Base-by-base conservation (phyloP, 2,329 filamentous ascomycete genomes). In the Cladosporium halotolerans region DNA sequence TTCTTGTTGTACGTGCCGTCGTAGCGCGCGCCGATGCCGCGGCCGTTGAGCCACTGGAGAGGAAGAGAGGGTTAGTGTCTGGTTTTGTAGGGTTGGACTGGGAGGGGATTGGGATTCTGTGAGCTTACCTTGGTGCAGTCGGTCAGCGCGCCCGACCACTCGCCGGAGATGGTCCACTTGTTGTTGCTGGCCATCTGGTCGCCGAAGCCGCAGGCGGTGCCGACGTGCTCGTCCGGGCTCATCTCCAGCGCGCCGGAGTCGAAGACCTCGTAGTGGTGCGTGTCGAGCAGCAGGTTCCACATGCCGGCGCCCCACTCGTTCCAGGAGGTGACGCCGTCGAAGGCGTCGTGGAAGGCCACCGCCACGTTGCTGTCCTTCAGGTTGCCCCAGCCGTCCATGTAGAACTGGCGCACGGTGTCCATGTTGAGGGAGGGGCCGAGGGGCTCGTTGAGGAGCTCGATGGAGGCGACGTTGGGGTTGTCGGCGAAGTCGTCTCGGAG, bases 211-310 rank as follows among this genome's bases (percentile, higher is more conserved):
- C 55, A 76, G 68, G 41, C 79, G 68, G 59, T 87, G 84, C 54
- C 79, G 63, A 58, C 72, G 70, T 9, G 76, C 74, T 38, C 71
- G 16, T 52, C 68, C 65, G 79, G 68, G 28, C 73, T 72, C 34
- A 84, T 69, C 31, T 79, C 70, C 0, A 52, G 33, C 9, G 50
- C 50, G 18, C 68, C 70, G 23, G 75, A 68, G 55, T 73, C 74
- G 68, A 86, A 86, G 54, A 83, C 74, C 64, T 86, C 79, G 64
- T 87, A 88, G 63, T 86, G 81, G 64, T 88, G 84, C 51, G 83
- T 82, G 63, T 88, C 84, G 57, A 88, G 69, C 1, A 53, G 0
- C 68, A 72, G 1, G 72, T 71, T 4, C 41, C 50, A 45, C 50
- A 52, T 52, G 50, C 50, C 50, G 23, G 73, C 78, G 60, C 84